Conservation (phyloP, 306 rosid species). For the Mimosa pudica region DNA sequence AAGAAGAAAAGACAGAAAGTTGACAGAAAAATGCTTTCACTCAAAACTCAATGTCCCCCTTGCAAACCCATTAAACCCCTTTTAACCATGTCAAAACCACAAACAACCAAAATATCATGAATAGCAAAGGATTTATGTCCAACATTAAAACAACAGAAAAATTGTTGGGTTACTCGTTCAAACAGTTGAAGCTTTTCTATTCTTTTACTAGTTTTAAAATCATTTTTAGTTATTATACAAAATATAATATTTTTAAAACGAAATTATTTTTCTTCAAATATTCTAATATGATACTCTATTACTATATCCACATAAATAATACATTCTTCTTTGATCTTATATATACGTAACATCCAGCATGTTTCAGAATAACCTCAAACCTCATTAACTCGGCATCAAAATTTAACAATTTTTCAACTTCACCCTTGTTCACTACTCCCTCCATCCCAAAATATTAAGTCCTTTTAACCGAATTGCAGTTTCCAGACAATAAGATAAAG, state of each 20-base stretch:
- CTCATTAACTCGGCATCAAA: too few species aligned
- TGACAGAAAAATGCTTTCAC: not conserved
- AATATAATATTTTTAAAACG: not conserved
- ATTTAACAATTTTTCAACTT: too few species aligned
- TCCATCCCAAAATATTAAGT: too few species aligned
- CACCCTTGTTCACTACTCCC: too few species aligned
- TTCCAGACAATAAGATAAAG: too few species aligned
- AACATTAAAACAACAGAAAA: not conserved
- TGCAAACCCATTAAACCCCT: not conserved
- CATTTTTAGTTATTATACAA: not conserved
- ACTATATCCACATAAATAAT: not conserved
- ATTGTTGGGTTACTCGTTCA: not conserved
- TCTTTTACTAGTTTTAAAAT: not conserved
- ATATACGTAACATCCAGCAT: too few species aligned
- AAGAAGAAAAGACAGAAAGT: not conserved
- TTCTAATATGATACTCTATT: not conserved
- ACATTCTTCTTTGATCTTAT: not conserved
- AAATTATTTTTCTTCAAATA: not conserved
- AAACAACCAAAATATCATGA: not conserved
- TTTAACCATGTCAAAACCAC: slow-evolving; percentile 20
- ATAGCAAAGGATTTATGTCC: not conserved
- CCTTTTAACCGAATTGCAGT: too few species aligned
- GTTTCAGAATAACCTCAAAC: too few species aligned
- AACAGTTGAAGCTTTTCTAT: not conserved
- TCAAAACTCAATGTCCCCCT: not conserved